Evolutionary conservation across 768 basidiomycete species (phyloP).

Genomic region (Mycena filopes): DNA sequence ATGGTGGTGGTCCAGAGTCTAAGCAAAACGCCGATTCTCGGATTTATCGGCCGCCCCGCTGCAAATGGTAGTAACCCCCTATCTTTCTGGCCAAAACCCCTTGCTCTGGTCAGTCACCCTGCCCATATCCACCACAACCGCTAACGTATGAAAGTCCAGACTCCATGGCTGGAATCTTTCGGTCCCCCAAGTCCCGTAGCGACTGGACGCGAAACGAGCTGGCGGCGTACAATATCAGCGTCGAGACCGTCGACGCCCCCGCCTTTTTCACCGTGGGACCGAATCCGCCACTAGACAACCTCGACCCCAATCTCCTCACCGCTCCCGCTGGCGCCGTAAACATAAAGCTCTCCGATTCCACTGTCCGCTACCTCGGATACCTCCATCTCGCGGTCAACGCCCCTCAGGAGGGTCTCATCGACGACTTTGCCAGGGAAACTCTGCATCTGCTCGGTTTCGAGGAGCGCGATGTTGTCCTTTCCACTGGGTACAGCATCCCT

Average conservation of each 20-base stretch:
- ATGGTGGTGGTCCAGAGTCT: too few relatives aligned
- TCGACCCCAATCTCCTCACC: conserved; percentile 40
- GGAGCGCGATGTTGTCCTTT: conserved; percentile 26
- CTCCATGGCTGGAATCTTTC: conserved; percentile 37
- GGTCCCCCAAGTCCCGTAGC: conserved; percentile 37
- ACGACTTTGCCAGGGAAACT: conserved; percentile 39
- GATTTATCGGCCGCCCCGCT: too few relatives aligned
- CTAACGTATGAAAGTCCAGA: too few relatives aligned
- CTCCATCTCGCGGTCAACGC: conserved; percentile 36
- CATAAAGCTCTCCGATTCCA: conserved; percentile 34
- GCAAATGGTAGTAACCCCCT: too few relatives aligned
- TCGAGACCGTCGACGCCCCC: conserved; percentile 27
- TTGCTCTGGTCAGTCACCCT: too few relatives aligned
- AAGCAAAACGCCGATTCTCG: too few relatives aligned
- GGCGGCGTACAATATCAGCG: conserved; percentile 40
- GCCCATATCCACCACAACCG: too few relatives aligned
- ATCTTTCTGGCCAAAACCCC: too few relatives aligned
- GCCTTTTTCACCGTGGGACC: conserved; percentile 34
- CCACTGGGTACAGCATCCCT: conserved; percentile 38
- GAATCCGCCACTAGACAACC: conserved; percentile 40
- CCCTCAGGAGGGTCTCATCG: conserved; percentile 35
- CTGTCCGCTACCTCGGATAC: conserved; percentile 36
- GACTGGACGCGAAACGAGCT: conserved; percentile 38
- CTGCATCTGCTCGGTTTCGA: conserved; percentile 40
- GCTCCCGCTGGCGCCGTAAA: conserved; percentile 27